Evolutionary conservation across 2,329 filamentous ascomycete genomes (phyloP).

Genomic region (Sporothrix euskadiensis): DNA sequence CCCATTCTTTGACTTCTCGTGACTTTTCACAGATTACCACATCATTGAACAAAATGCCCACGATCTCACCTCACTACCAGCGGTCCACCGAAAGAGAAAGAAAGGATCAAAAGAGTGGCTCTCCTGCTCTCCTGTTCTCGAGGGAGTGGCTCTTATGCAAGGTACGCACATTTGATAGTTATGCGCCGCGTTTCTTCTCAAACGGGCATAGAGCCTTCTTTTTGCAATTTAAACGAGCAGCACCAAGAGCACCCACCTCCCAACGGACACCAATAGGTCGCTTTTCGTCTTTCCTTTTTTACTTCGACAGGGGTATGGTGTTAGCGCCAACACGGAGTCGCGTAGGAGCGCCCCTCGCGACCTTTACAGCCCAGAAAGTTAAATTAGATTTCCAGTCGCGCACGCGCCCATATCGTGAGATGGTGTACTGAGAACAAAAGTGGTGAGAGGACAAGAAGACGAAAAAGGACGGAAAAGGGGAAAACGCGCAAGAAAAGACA

Average conservation of each 20-base stretch:
- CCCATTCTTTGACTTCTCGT: background rate
- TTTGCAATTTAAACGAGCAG: background rate
- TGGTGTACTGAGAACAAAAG: background rate
- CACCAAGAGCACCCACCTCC: background rate
- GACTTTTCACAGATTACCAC: background rate
- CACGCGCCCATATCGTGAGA: background rate
- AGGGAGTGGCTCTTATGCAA: constrained; percentile 4
- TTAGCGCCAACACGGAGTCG: constrained; percentile 15
- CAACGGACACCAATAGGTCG: background rate
- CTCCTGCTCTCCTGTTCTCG: background rate
- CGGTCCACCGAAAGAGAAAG: background rate
- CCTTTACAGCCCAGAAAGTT: background rate
- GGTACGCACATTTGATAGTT: background rate
- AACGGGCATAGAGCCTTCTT: background rate
- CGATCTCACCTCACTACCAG: background rate
- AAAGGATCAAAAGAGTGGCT: background rate
- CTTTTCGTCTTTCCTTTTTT: background rate
- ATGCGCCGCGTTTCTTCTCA: constrained; percentile 3
- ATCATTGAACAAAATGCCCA: background rate
- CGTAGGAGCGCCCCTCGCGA: constrained; percentile 2
- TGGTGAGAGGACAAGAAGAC: background rate
- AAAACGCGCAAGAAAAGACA: background rate
- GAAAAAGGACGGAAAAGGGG: background rate
- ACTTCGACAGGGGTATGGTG: constrained; percentile 1
- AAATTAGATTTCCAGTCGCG: constrained; percentile 21